Conservation (phyloP, 768 basidiomycete genomes). For the Termitomyces sp. region DNA sequence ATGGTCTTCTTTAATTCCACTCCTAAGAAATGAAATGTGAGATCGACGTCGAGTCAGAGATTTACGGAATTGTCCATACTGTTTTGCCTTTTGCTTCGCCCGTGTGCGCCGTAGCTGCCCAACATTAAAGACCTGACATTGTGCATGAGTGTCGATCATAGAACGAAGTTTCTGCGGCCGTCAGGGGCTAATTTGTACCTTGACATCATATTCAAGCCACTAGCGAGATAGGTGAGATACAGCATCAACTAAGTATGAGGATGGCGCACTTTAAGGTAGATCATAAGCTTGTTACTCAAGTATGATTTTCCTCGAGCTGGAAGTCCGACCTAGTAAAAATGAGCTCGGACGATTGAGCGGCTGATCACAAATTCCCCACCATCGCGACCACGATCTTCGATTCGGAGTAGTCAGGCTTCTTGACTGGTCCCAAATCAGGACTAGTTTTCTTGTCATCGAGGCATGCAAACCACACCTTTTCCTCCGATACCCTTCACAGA, state of each 20-base stretch:
- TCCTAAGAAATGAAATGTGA: conserved; percentile 37
- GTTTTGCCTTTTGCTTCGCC: conserved; percentile 75
- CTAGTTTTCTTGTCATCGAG: conserved; percentile 1
- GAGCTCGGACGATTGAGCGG: conserved; percentile 4
- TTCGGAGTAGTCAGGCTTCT: conserved; percentile 97
- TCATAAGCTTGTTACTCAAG: conserved; percentile 95
- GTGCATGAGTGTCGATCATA: not conserved
- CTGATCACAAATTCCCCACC: conserved; percentile 42
- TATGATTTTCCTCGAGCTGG: conserved; percentile 99
- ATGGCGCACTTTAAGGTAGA: conserved; percentile 80
- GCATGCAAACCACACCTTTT: conserved; percentile 55
- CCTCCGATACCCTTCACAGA: conserved; percentile 88
- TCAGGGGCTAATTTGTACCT: conserved; percentile 43
- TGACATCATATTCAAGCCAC: conserved; percentile 99
- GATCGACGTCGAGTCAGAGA: not conserved
- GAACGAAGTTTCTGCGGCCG: not conserved
- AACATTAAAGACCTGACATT: conserved; percentile 91
- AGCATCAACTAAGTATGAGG: not conserved
- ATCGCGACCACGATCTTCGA: conserved; percentile 98
- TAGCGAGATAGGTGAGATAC: conserved; percentile 30
- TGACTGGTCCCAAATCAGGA: conserved; percentile 47
- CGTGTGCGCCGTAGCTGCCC: conserved; percentile 89
- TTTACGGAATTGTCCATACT: conserved; percentile 39
- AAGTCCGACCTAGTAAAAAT: conserved; percentile 71
- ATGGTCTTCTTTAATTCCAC: conserved; percentile 88